Evolutionary conservation across 345 rosid genomes (phyloP).

Genomic region (Conringia planisiliqua): DNA sequence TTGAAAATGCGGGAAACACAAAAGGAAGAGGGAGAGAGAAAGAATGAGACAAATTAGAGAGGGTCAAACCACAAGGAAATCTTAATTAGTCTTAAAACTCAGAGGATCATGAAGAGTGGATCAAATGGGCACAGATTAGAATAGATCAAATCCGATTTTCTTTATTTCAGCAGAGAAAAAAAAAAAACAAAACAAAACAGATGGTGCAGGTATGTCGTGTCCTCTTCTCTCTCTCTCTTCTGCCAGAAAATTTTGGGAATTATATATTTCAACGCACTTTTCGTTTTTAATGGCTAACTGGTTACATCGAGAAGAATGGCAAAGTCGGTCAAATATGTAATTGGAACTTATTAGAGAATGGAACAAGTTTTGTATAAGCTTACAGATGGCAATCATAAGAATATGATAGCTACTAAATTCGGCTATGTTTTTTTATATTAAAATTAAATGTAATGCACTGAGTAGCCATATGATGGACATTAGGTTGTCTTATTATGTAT

Average conservation of each 20-base stretch:
- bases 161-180: background rate
- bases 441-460: background rate
- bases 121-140: slow-evolving; percentile 20
- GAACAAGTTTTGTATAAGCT: background rate
- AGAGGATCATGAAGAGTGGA: slow-evolving; percentile 23
- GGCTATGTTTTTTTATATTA: background rate
- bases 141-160: background rate
- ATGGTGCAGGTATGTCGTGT: slow-evolving; percentile 24
- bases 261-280: slow-evolving; percentile 4
- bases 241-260: background rate
- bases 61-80: slow-evolving; percentile 26
- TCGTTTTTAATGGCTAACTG: background rate
- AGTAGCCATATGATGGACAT: background rate
- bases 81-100: slow-evolving; percentile 17
- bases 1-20: slow-evolving; percentile 20
- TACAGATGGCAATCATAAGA: background rate
- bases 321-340: slow-evolving; percentile 1
- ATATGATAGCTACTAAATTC: background rate
- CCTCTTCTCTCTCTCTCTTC: slow-evolving; percentile 6
- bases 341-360: background rate
- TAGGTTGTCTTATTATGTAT: background rate
- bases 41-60: slow-evolving; percentile 9
- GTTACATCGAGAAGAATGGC: background rate
- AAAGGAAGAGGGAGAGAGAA: background rate
- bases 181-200: slow-evolving; percentile 17